Conservation (phyloP, 192 early-diverging fungal species). For the Umbelopsis isabellina region DNA sequence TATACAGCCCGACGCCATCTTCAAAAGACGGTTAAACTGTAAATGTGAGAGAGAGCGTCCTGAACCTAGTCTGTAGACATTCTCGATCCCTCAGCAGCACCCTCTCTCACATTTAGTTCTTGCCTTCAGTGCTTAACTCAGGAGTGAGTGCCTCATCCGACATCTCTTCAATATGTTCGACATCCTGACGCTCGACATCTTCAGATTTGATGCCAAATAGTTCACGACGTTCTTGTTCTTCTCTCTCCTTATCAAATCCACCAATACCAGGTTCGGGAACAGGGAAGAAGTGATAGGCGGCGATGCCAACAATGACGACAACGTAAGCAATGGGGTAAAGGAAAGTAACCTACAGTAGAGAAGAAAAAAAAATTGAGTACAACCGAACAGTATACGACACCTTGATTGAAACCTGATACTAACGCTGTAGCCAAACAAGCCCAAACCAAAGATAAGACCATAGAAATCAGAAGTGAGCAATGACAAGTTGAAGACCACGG, state of each 20-base stretch:
- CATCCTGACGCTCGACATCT: constrained; percentile 15
- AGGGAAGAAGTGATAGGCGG: constrained; percentile 69
- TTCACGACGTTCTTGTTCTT: constrained; percentile 28
- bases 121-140: background rate
- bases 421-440: constrained; percentile 66
- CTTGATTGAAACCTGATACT: constrained; percentile 1
- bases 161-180: background rate
- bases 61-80: too few species aligned
- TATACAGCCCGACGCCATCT: too few species aligned
- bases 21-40: too few species aligned
- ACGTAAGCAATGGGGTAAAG: constrained; percentile 73
- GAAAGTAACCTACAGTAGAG: constrained; percentile 35
- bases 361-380: background rate
- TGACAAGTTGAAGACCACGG: constrained; percentile 78
- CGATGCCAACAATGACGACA: constrained; percentile 66
- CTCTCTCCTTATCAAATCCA: constrained; percentile 28
- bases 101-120: background rate
- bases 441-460: constrained; percentile 72
- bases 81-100: background rate
- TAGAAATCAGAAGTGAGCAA: constrained; percentile 83
- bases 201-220: constrained; percentile 26
- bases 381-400: background rate
- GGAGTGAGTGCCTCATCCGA: constrained; percentile 8
- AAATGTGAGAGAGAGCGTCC: too few species aligned
- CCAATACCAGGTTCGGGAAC: constrained; percentile 55